Evolutionary conservation across 257 asterid genomes (phyloP).

Genomic region (Capsicum chinense): DNA sequence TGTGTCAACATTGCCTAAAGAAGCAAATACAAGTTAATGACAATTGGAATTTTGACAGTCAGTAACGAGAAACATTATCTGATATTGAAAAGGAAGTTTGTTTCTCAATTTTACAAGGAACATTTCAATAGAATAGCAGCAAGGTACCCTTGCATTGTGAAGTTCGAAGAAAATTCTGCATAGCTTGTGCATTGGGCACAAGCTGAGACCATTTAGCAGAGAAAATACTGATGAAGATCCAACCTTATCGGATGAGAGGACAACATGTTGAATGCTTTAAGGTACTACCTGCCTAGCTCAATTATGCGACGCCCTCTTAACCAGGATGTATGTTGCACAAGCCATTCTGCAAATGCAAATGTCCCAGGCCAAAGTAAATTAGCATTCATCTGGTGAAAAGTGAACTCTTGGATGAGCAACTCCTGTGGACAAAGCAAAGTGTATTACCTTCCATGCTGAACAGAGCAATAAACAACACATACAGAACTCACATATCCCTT

Average conservation of each 20-base stretch:
- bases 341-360: constrained; percentile 89
- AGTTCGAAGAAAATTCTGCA: neutral
- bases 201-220: neutral
- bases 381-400: constrained; percentile 89
- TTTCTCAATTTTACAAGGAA: neutral
- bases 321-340: constrained; percentile 62
- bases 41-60: neutral
- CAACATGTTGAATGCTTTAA: neutral
- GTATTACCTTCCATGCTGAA: neutral
- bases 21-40: neutral
- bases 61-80: neutral
- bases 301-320: constrained; percentile 65
- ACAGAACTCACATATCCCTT: neutral
- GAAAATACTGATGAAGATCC: neutral
- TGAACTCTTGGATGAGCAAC: constrained; percentile 76
- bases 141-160: constrained; percentile 1
- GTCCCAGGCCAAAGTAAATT: constrained; percentile 98
- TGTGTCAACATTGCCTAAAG: neutral
- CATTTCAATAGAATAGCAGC: neutral
- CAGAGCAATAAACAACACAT: neutral
- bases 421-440: constrained; percentile 57
- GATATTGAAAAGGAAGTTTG: neutral
- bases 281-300: constrained; percentile 81
- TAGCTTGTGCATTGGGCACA: neutral
- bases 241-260: neutral